These are phyloP conservation scores for Alternaria gansuensis DNA, from an alignment of 2,329 filamentous ascomycete genomes.

Conservation along the genomic window DNA sequence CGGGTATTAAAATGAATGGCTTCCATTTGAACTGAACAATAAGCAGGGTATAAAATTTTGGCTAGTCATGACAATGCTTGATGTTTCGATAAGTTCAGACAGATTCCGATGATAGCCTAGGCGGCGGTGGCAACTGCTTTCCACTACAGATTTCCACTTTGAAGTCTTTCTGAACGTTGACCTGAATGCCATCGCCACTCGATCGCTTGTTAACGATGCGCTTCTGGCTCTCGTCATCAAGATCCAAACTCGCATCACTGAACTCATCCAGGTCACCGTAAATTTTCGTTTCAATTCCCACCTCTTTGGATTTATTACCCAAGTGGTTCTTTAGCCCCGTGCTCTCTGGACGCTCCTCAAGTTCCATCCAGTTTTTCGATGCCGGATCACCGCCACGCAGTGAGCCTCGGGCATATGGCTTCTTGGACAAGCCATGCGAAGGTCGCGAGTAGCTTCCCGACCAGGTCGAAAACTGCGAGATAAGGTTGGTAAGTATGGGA, in stretches of 20 bases:
- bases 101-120: not conserved
- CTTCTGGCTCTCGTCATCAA: conserved; percentile 8
- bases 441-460: not conserved
- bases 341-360: conserved; percentile 4
- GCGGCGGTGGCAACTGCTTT: not conserved
- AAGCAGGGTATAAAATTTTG: not conserved
- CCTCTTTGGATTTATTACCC: not conserved
- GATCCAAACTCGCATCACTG: not conserved
- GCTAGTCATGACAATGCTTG: not conserved
- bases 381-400: conserved; percentile 2
- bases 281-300: conserved; percentile 10
- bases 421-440: conserved; percentile 5
- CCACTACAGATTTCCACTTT: conserved; percentile 4
- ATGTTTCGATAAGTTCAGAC: not conserved
- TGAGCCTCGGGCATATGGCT: not conserved
- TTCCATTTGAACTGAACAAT: not conserved
- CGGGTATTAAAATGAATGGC: conserved; percentile 34
- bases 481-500: conserved; percentile 13
- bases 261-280: conserved; percentile 15
- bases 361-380: conserved; percentile 12
- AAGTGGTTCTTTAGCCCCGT: not conserved
- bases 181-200: conserved; percentile 8
- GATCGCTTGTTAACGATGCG: not conserved
- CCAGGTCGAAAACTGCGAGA: conserved; percentile 14
- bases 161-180: conserved; percentile 15